Base-by-base conservation (phyloP, 176 grass and related monocot genomes). In the Eleusine indica region DNA sequence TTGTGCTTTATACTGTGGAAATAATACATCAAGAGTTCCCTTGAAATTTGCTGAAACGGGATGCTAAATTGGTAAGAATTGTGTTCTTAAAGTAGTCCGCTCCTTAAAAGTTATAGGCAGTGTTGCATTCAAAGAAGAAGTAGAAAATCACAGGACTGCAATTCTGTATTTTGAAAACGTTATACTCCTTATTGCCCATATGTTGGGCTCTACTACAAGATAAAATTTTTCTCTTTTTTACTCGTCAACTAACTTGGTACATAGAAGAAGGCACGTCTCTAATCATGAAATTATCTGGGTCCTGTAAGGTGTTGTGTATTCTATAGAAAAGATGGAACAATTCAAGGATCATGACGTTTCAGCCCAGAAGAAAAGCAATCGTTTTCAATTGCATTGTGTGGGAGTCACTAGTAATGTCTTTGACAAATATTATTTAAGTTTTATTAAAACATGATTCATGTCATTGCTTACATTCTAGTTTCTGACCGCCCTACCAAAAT, bases 401-500 rank as follows among this genome's bases (percentile, higher is more conserved):
- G 65, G 62, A 43, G 12, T 78, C 74, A 40, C 60, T 77, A 62
- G 52, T 78, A 62, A 32, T 78, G 71, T 30, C 14, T 42, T 41
- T 52, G 53, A 32, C 7, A 63, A 30, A 65, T n/a, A 4, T 73
- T 14, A 51, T 79, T 53, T 65, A 52, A 2, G 53, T 78, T 14
- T 64, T 13, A 40, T 4, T 61, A 30, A 72, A 10, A 46, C 68
- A 66, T n/a, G 32, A 54, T 80, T 73, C 30, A 39, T 25, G n/a
- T 74, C 4, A 62, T 69, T 73, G 9, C 76, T 39, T 73, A 65
- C 12, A 52, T 80, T 25, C 32, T 81, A 78, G 66, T 49, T 71
- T 58, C 65, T 60, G 3, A 28, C 51, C 42, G 75, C 66, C 66
- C 78, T 87, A 6, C 10, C 68, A 30, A 28, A 18, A 49, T 63